Evolutionary conservation across 306 rosid species (phyloP).

Genomic region (Prunus mira): DNA sequence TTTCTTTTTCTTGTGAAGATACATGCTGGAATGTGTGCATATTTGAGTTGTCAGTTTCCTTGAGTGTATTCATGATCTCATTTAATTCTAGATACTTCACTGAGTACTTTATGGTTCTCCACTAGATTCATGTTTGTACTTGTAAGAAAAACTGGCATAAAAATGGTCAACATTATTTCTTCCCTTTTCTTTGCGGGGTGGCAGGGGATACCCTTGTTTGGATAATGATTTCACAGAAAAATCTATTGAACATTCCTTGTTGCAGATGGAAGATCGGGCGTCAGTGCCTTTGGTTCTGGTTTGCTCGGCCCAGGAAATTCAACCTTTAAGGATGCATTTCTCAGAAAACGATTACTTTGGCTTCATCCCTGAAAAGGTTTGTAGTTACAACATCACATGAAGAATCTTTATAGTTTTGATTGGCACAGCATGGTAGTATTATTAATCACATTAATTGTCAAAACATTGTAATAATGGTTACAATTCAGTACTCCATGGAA

Average conservation of each 20-base stretch:
- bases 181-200: background rate
- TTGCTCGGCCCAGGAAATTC: slow-evolving; percentile 51
- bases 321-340: slow-evolving; percentile 50
- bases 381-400: slow-evolving; percentile 3
- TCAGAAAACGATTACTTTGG: slow-evolving; percentile 56
- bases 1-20: background rate
- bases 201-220: background rate
- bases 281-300: slow-evolving; percentile 72
- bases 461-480: background rate
- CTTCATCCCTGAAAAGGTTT: slow-evolving; percentile 70
- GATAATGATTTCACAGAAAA: slow-evolving; percentile 14
- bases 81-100: background rate
- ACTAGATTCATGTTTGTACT: background rate
- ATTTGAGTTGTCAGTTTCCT: background rate
- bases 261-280: slow-evolving; percentile 63
- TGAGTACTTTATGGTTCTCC: background rate
- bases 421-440: slow-evolving; percentile 3
- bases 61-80: background rate
- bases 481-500: background rate
- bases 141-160: background rate
- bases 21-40: background rate
- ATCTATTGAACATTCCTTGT: slow-evolving; percentile 29
- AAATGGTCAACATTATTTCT: background rate
- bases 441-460: background rate
- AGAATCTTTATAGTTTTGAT: slow-evolving; percentile 22